Base-by-base conservation (phyloP, 2,329 filamentous ascomycete genomes). In the Trichothecium sympodiale region DNA sequence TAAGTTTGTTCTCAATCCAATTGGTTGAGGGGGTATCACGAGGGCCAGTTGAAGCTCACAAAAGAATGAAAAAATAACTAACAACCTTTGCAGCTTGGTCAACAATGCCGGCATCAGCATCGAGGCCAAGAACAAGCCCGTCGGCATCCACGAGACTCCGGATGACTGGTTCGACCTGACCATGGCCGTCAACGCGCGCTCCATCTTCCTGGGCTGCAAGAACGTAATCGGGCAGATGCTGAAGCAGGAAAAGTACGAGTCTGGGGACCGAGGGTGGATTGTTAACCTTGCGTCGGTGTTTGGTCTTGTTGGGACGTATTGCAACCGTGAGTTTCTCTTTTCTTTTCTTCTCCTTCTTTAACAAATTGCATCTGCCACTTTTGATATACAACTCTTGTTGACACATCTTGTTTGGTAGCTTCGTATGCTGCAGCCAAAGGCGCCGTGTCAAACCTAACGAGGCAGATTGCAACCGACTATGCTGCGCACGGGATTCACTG, bases 401-500 rank as follows among this genome's bases (percentile, higher is more conserved):
- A 14, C 0, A 17, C 31, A 12, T 32, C 10, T 32, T n/a, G n/a
- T n/a, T n/a, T n/a, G n/a, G 41, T 17, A 55, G 56, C 45, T 2
- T 57, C 57, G 0, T 74, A 73, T 34, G 53, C 55, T 9, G 58
- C 67, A 1, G 65, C 61, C 0, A 74, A 73, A 41, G 65, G 64
- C 5, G 67, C 64, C 0, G 65, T 72, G 0, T 53, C 61, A 3
- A 65, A 63, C n/a, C 41, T 73, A 4, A 74, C 69, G 0, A 57
- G 60, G 25, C 52, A 61, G 8, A 55, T 68, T 0, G 68, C 68
- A 0, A 40, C 67, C 26, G 70, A 74, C 29, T 71, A 68, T 41
- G 69, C 62, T 0, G 46, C 48, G 1, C 46, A 64, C 9, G 51
- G 58, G 1, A 69, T 74, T 17, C 69, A 74, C 40, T 60, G 62